Percentiles rank a stretch among this genome's conserved stretches.
phyloP scores from a whole-genome alignment of 495 filamentous ascomycete genomes.

The Neurospora tetrasperma region DNA sequence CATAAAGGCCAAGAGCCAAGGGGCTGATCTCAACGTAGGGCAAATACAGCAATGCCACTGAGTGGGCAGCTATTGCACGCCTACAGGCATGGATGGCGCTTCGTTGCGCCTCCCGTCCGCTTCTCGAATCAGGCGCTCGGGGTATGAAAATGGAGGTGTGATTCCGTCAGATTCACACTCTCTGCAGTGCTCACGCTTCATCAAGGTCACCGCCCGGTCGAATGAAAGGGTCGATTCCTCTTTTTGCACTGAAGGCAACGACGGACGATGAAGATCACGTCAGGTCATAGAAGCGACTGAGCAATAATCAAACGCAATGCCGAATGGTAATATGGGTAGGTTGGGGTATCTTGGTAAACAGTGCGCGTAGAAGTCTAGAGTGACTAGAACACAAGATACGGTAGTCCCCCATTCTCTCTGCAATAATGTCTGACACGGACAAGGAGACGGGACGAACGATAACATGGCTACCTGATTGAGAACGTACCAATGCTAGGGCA shows the following conservation, averaged over 20 bases:
- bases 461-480: background rate
- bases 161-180: background rate
- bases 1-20: background rate
- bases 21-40: conserved; percentile 3
- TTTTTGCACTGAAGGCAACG: background rate
- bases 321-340: background rate
- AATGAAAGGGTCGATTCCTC: background rate
- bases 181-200: background rate
- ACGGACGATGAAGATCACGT: background rate
- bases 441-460: background rate
- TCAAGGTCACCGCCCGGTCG: background rate
- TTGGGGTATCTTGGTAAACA: background rate
- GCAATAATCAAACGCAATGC: background rate
- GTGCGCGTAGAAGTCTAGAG: background rate
- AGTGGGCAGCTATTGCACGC: conserved; percentile 5
- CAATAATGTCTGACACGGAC: background rate
- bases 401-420: background rate
- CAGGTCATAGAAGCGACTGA: background rate
- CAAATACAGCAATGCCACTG: conserved; percentile 11
- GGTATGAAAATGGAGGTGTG: background rate
- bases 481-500: background rate
- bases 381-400: background rate
- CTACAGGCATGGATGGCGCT: conserved; percentile 7
- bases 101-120: conserved; percentile 16
- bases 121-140: conserved; percentile 7